These are phyloP conservation scores for Mycena albidolilacea DNA, from an alignment of 768 basidiomycete genomes.

Conservation along the genomic window DNA sequence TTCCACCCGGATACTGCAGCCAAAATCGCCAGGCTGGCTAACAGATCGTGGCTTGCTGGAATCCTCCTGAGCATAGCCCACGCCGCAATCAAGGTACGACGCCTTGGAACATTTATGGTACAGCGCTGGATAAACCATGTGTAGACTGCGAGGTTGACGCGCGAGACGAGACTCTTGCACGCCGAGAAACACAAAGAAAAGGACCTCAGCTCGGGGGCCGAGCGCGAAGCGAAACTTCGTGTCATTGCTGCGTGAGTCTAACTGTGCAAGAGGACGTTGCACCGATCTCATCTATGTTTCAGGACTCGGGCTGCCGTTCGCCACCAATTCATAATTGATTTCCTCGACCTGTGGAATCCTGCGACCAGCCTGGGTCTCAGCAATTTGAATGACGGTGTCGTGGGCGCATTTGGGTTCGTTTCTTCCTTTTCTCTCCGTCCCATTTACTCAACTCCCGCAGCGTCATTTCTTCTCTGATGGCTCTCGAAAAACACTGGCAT, in stretches of 20 bases:
- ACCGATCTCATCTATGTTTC: slow-evolving; percentile 13
- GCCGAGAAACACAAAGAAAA: slow-evolving; percentile 70
- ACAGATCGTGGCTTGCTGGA: slow-evolving; percentile 91
- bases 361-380: slow-evolving; percentile 84
- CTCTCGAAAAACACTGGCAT: slow-evolving; percentile 76
- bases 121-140: neutral
- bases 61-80: slow-evolving; percentile 86
- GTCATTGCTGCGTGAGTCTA: slow-evolving; percentile 66
- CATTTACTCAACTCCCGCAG: slow-evolving; percentile 53
- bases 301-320: slow-evolving; percentile 78
- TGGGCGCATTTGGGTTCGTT: slow-evolving; percentile 88
- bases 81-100: slow-evolving; percentile 74
- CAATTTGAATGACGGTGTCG: slow-evolving; percentile 84
- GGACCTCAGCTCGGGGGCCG: slow-evolving; percentile 74
- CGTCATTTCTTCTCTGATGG: slow-evolving; percentile 79
- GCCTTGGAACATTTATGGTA: neutral
- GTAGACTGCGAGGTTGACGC: slow-evolving; percentile 74
- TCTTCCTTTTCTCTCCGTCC: slow-evolving; percentile 15
- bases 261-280: neutral
- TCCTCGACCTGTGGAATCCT: slow-evolving; percentile 92
- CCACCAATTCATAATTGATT: slow-evolving; percentile 88
- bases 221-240: slow-evolving; percentile 75
- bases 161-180: slow-evolving; percentile 70
- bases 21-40: slow-evolving; percentile 74
- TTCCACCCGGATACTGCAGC: slow-evolving; percentile 73